A percentile compares a stretch with the other conserved stretches of the same genome.
Conservation (phyloP, 2,329 filamentous ascomycete species). For the Phyllachora maydis region DNA sequence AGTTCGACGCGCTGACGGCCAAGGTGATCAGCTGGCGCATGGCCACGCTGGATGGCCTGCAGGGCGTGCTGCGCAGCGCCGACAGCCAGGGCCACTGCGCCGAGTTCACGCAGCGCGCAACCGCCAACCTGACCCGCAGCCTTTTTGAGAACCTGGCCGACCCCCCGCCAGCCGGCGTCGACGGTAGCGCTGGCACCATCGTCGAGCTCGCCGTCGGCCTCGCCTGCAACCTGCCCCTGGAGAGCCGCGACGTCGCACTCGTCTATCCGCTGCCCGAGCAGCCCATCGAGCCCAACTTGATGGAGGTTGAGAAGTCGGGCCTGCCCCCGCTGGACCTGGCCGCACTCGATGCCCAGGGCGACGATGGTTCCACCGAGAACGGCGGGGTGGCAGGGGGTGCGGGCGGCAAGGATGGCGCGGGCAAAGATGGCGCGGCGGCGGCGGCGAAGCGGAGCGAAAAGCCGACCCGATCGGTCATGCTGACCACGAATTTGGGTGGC, state of each 20-base stretch:
- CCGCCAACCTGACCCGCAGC: conserved; percentile 44
- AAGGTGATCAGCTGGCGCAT: conserved; percentile 89
- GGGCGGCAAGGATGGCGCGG: conserved; percentile 17
- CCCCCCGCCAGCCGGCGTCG: conserved; percentile 61
- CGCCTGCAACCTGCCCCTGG: conserved; percentile 66
- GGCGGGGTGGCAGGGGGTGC: conserved; percentile 14
- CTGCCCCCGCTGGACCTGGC: conserved; percentile 38
- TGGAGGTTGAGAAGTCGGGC: conserved; percentile 66
- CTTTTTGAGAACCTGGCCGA: conserved; percentile 57
- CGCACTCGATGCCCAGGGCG: conserved; percentile 14
- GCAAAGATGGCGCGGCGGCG: conserved; percentile 17
- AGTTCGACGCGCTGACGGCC: conserved; percentile 68
- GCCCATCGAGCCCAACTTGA: conserved; percentile 46
- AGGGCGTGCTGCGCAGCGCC: conserved; percentile 43
- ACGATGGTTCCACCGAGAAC: conserved; percentile 12
- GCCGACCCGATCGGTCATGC: conserved; percentile 27
- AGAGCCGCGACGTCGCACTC: conserved; percentile 78
- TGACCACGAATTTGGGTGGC: conserved; percentile 6
- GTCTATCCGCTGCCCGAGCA: conserved; percentile 68
- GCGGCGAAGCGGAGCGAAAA: conserved; percentile 14
- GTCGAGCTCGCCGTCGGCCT: conserved; percentile 78
- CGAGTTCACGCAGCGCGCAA: conserved; percentile 49
- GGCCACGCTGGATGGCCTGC: conserved; percentile 79
- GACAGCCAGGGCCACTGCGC: conserved; percentile 45
- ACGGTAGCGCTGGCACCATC: conserved; percentile 80